phyloP scores from a whole-genome alignment of 257 asterid genomes.

The Plantago elongata region DNA sequence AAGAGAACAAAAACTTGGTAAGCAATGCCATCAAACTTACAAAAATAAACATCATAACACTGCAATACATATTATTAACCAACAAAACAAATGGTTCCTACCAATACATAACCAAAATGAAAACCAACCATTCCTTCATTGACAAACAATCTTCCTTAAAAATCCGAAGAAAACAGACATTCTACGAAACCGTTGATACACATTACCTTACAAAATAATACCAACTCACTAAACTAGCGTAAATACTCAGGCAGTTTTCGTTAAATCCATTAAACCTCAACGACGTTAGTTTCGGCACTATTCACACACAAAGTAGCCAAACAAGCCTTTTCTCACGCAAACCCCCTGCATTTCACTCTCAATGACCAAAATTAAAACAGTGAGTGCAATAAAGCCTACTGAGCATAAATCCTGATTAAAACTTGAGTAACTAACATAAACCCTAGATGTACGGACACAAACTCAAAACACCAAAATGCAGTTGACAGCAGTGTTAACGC shows the following conservation, averaged over 20 bases:
- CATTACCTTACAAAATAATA: neutral
- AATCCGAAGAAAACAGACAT: conserved; percentile 4
- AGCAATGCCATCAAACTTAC: neutral
- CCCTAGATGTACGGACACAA: too few species aligned
- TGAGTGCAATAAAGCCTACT: too few species aligned
- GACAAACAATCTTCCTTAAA: neutral
- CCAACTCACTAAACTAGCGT: neutral
- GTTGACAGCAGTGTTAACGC: too few species aligned
- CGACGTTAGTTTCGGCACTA: too few species aligned
- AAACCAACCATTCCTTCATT: neutral
- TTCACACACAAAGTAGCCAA: neutral
- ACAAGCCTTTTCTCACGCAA: neutral
- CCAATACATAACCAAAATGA: neutral
- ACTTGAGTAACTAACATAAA: too few species aligned
- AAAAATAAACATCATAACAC: neutral
- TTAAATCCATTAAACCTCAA: neutral
- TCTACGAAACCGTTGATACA: neutral
- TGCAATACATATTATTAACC: neutral
- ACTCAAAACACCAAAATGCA: too few species aligned
- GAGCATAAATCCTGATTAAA: too few species aligned
- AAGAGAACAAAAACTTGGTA: neutral
- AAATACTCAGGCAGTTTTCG: too few species aligned
- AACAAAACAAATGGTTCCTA: neutral
- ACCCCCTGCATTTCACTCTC: too few species aligned
- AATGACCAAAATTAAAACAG: too few species aligned